Evolutionary conservation across 2,329 filamentous ascomycete species (phyloP).

Genomic region (Camillea tinctor): DNA sequence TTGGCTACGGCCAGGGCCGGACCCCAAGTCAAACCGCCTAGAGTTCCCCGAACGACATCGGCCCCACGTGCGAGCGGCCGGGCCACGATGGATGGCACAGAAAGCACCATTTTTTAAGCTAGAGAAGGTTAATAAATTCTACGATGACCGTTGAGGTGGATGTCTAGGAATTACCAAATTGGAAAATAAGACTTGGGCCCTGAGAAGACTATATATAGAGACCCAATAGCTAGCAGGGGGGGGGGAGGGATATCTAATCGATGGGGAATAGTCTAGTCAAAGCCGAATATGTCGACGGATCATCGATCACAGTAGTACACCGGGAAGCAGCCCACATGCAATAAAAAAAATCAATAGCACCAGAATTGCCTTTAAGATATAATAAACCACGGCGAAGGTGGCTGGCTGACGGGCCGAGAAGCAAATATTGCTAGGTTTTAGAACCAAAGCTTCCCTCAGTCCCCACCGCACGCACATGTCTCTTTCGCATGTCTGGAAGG

Average conservation of each 20-base stretch:
- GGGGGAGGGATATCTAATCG: not conserved
- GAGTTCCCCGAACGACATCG: constrained; percentile 40
- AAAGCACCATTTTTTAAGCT: constrained; percentile 30
- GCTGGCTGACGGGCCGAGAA: not conserved
- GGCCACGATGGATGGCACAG: constrained; percentile 38
- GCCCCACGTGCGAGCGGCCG: constrained; percentile 39
- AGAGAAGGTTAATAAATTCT: not conserved
- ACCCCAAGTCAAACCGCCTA: constrained; percentile 47
- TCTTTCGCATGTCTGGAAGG: not conserved
- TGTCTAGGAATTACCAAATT: not conserved
- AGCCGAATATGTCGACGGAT: not conserved
- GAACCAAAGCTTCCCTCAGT: not conserved
- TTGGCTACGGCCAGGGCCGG: constrained; percentile 47
- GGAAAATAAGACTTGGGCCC: not conserved
- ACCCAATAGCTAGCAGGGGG: not conserved
- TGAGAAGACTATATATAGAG: not conserved
- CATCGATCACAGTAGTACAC: not conserved
- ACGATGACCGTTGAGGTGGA: not conserved
- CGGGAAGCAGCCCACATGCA: not conserved
- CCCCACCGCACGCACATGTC: not conserved
- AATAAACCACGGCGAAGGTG: not conserved
- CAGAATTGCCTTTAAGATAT: not conserved
- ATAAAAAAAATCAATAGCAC: not conserved
- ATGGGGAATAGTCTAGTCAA: not conserved
- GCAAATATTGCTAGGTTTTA: not conserved